Evolutionary conservation across 176 grass and related monocot genomes (phyloP).

Genomic region (Cocos nucifera): DNA sequence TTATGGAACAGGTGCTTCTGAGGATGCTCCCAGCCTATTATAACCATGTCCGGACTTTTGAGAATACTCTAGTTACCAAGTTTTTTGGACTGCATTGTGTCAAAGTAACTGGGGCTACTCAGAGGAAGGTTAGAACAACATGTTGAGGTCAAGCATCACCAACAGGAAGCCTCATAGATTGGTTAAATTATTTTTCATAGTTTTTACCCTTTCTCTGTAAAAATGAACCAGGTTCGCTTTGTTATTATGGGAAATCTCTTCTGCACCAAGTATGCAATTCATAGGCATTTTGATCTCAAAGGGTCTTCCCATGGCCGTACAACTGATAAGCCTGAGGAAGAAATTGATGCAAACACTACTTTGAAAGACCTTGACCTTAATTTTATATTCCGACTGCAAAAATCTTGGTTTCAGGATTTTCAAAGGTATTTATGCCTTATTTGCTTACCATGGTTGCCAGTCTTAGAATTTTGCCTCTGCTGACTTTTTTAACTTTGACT

Average conservation of each 20-base stretch:
- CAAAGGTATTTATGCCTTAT: constrained; percentile 26
- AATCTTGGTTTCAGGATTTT: constrained; percentile 60
- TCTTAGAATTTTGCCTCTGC: background rate
- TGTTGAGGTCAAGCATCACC: too few relatives aligned
- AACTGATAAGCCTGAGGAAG: constrained; percentile 66
- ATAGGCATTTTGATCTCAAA: constrained; percentile 73
- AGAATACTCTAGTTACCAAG: constrained; percentile 63
- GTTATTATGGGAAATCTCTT: constrained; percentile 92
- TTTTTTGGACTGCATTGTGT: constrained; percentile 81
- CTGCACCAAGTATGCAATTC: constrained; percentile 40
- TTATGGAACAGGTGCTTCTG: constrained; percentile 50
- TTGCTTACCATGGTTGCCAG: too few relatives aligned
- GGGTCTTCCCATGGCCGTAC: constrained; percentile 73
- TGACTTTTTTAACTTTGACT: background rate
- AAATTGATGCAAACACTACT: constrained; percentile 66
- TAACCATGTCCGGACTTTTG: constrained; percentile 53
- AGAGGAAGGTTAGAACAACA: constrained; percentile 53
- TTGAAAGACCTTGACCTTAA: constrained; percentile 87
- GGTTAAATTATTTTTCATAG: too few relatives aligned
- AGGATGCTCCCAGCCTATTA: constrained; percentile 88
- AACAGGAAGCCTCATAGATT: too few relatives aligned
- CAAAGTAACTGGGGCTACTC: constrained; percentile 65
- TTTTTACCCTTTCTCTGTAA: too few relatives aligned
- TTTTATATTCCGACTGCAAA: constrained; percentile 62
- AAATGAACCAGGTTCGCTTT: constrained; percentile 49